Evolutionary conservation across 148 eudicot genomes (phyloP).

Genomic region (Bassia scoparia): DNA sequence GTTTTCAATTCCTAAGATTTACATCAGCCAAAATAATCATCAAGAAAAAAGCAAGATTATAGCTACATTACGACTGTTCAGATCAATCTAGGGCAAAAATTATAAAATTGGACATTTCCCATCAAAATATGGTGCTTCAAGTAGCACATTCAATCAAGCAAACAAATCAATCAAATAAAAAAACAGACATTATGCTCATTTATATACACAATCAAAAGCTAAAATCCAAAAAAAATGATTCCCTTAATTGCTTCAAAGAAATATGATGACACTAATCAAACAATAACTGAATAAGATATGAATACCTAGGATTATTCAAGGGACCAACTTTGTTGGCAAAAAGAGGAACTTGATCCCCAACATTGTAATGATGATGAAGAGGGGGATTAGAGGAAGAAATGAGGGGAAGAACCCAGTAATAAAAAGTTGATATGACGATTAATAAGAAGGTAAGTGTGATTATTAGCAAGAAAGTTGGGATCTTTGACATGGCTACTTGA

Average conservation of each 20-base stretch:
- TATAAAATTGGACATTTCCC: conserved; percentile 3
- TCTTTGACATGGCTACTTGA: conserved; percentile 23
- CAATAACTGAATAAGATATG: not conserved
- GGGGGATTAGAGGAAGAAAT: conserved; percentile 16
- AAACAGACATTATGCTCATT: too few relatives aligned
- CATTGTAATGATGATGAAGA: conserved; percentile 53
- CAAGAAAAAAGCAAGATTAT: not conserved
- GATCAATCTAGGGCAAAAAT: conserved; percentile 1
- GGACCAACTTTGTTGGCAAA: conserved; percentile 73
- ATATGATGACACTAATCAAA: not conserved
- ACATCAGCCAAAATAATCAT: too few relatives aligned
- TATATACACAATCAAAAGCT: too few relatives aligned
- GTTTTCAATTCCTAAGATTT: too few relatives aligned
- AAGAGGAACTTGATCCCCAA: conserved; percentile 70
- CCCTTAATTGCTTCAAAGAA: not conserved
- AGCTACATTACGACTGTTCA: not conserved
- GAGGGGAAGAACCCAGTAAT: conserved; percentile 20
- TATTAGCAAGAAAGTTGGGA: conserved; percentile 16
- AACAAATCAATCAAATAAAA: not conserved
- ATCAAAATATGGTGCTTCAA: not conserved
- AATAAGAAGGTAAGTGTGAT: not conserved
- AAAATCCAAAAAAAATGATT: not conserved
- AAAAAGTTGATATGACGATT: not conserved
- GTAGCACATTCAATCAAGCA: not conserved
- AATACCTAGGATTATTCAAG: conserved; percentile 77